These are phyloP conservation scores for Pezicula neosporulosa DNA, from an alignment of 2,329 filamentous ascomycete genomes.

Conservation along the genomic window DNA sequence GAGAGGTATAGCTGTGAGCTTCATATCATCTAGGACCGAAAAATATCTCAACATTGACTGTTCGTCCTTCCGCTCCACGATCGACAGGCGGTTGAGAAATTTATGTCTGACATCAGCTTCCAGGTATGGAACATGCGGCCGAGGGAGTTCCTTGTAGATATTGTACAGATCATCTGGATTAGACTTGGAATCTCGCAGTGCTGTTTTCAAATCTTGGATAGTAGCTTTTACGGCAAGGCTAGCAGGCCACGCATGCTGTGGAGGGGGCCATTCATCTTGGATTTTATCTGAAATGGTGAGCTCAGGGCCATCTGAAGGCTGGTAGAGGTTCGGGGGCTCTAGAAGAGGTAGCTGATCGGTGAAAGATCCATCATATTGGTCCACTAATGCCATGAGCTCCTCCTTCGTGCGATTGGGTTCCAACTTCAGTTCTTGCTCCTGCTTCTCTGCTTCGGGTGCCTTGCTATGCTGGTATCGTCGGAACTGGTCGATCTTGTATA, in stretches of 20 bases:
- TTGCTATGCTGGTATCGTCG: slow-evolving; percentile 13
- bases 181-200: slow-evolving; percentile 12
- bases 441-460: neutral
- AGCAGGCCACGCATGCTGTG: slow-evolving; percentile 24
- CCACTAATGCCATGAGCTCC: slow-evolving; percentile 51
- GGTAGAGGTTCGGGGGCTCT: slow-evolving; percentile 49
- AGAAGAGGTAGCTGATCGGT: slow-evolving; percentile 51
- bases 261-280: slow-evolving; percentile 38
- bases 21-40: slow-evolving; percentile 78
- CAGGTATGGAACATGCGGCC: slow-evolving; percentile 28
- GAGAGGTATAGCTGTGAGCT: slow-evolving; percentile 67
- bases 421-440: slow-evolving; percentile 2
- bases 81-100: slow-evolving; percentile 25
- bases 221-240: slow-evolving; percentile 20
- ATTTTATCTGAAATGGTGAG: slow-evolving; percentile 46
- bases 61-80: slow-evolving; percentile 28
- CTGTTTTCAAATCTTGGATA: slow-evolving; percentile 18
- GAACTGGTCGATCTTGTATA: slow-evolving; percentile 2
- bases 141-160: slow-evolving; percentile 31
- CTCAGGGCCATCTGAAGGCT: slow-evolving; percentile 44
- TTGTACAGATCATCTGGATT: slow-evolving; percentile 27
- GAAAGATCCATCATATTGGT: slow-evolving; percentile 44
- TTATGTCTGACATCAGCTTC: slow-evolving; percentile 21
- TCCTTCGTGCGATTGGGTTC: slow-evolving; percentile 29
- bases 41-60: slow-evolving; percentile 78